These are phyloP conservation scores for Cantharellus cinnabarinus DNA, from an alignment of 768 basidiomycete genomes.

Conservation along the genomic window DNA sequence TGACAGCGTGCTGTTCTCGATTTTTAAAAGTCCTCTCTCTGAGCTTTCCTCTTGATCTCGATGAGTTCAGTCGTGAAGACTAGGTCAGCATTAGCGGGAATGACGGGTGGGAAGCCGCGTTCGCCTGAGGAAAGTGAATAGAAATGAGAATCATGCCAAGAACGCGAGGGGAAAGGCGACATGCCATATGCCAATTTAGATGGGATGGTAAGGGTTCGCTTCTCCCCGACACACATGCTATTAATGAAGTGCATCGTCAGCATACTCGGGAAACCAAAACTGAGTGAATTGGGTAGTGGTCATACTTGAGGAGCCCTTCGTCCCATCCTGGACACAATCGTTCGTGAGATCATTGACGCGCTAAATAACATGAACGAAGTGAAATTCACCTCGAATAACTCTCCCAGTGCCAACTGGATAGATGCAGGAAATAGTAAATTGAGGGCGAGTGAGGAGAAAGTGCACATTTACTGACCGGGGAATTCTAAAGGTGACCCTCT, in stretches of 20 bases:
- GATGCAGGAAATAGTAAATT: neutral
- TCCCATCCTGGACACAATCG: slow-evolving; percentile 37
- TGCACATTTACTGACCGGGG: slow-evolving; percentile 34
- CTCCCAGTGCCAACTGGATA: slow-evolving; percentile 51
- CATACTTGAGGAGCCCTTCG: slow-evolving; percentile 37
- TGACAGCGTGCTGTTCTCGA: too few species aligned
- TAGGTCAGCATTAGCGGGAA: slow-evolving; percentile 60
- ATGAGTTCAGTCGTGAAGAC: slow-evolving; percentile 77
- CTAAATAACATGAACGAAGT: neutral
- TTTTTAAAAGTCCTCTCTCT: neutral
- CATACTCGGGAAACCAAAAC: neutral
- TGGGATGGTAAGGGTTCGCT: slow-evolving; percentile 77
- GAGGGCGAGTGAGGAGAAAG: neutral
- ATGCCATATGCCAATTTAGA: slow-evolving; percentile 61
- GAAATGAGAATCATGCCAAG: neutral
- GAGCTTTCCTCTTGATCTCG: slow-evolving; percentile 24
- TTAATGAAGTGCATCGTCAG: neutral
- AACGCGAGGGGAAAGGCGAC: slow-evolving; percentile 10
- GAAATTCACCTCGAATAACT: slow-evolving; percentile 39
- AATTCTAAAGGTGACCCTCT: slow-evolving; percentile 57
- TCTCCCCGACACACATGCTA: slow-evolving; percentile 72
- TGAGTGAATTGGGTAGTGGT: neutral
- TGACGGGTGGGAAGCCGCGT: slow-evolving; percentile 54
- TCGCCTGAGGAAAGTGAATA: slow-evolving; percentile 25
- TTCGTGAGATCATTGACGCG: neutral